phyloP scores from a whole-genome alignment of 108 stramenopile species.

The Skeletonema tropicum region DNA sequence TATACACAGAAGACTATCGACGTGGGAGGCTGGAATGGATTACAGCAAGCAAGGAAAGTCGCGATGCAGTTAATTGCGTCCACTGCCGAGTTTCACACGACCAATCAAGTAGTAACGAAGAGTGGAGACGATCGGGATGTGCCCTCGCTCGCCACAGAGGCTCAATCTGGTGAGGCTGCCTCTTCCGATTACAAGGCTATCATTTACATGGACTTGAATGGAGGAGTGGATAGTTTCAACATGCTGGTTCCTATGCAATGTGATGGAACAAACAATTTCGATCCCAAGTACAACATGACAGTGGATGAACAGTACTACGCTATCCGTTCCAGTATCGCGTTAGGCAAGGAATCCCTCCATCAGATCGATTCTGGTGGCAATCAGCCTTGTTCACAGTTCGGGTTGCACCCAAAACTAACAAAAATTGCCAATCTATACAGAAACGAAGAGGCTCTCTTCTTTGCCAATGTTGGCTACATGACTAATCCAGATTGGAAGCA shows the following conservation, averaged over 20 bases:
- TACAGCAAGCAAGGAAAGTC: neutral
- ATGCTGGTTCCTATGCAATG: slow-evolving; percentile 51
- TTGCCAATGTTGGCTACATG: slow-evolving; percentile 54
- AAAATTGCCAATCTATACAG: slow-evolving; percentile 44
- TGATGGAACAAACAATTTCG: neutral
- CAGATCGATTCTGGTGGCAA: slow-evolving; percentile 35
- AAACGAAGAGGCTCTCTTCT: slow-evolving; percentile 35
- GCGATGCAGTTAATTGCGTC: slow-evolving; percentile 45
- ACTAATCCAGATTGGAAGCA: slow-evolving; percentile 29
- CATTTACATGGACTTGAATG: slow-evolving; percentile 57
- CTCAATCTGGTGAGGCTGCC: slow-evolving; percentile 9
- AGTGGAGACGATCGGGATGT: slow-evolving; percentile 22
- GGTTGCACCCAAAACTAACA: slow-evolving; percentile 44
- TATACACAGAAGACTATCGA: slow-evolving; percentile 18
- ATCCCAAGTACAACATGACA: slow-evolving; percentile 19
- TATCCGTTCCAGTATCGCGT: slow-evolving; percentile 46
- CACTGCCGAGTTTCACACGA: slow-evolving; percentile 71
- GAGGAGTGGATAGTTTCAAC: slow-evolving; percentile 66
- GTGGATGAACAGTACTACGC: slow-evolving; percentile 44
- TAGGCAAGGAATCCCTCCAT: slow-evolving; percentile 16
- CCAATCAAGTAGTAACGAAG: slow-evolving; percentile 31
- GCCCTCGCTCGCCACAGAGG: neutral
- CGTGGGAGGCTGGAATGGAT: too few species aligned
- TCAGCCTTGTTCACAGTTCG: slow-evolving; percentile 51
- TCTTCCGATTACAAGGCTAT: slow-evolving; percentile 61